Evolutionary conservation across 2,329 filamentous ascomycete species (phyloP).

Genomic region (Monilinia aucupariae): DNA sequence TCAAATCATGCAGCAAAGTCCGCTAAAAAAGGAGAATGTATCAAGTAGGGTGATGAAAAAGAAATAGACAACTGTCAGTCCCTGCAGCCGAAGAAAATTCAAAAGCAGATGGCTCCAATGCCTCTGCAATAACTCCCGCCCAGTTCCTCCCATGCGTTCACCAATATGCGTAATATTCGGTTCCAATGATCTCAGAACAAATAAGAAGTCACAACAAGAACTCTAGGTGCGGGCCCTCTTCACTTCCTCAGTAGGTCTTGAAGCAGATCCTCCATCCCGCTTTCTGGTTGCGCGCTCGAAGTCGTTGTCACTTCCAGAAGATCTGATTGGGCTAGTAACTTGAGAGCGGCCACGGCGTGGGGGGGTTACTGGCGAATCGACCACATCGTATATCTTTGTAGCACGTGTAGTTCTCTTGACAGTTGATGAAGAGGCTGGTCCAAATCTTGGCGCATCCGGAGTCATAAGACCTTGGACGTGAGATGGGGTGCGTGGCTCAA

Average conservation of each 20-base stretch:
- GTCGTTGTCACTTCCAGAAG: conserved; percentile 49
- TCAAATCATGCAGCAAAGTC: conserved; percentile 4
- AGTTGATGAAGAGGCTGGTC: conserved; percentile 57
- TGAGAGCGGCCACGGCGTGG: conserved; percentile 18
- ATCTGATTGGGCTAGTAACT: conserved; percentile 51
- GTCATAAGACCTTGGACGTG: conserved; percentile 40
- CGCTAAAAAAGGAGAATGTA: conserved; percentile 6
- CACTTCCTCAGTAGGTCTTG: conserved; percentile 27
- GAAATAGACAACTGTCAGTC: background rate
- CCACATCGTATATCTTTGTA: conserved; percentile 42
- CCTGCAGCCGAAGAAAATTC: background rate
- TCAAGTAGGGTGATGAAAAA: conserved; percentile 11
- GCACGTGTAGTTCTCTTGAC: conserved; percentile 54
- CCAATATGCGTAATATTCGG: conserved; percentile 1
- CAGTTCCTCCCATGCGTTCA: background rate
- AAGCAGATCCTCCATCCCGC: conserved; percentile 39
- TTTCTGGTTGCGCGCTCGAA: conserved; percentile 40
- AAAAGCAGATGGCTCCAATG: background rate
- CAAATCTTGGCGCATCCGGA: conserved; percentile 51
- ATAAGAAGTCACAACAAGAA: background rate
- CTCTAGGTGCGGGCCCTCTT: conserved; percentile 11
- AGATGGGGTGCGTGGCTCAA: conserved; percentile 8
- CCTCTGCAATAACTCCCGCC: conserved; percentile 2
- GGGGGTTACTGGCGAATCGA: conserved; percentile 30
- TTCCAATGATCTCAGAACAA: conserved; percentile 2